Base-by-base conservation (phyloP, 345 rosid species). In the Combretum micranthum region DNA sequence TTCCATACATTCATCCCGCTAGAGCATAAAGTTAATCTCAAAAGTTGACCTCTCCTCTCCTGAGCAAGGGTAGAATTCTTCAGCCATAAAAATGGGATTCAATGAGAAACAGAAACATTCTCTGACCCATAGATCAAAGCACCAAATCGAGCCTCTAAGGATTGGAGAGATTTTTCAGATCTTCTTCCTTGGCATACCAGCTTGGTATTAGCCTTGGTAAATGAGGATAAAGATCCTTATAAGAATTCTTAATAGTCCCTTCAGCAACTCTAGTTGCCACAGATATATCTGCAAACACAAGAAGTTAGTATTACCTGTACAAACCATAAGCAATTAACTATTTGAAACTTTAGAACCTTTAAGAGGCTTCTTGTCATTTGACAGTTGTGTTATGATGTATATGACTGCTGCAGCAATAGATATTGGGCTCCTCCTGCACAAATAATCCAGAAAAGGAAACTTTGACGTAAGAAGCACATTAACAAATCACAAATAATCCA, bases 351-450 rank as follows among this genome's bases (percentile, higher is more conserved):
- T 69, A 63, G 56, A 54, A 74, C 80, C 82, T 80, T 72, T 80
- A 44, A 77, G 76, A 20, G 69, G 69, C 48, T 75, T 80, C 57
- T 71, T 67, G 55, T 80, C 80, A 39, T 52, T 71, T 42, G 80
- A 56, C 18, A 80, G 69, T 56, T 63, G 71, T 53, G 82, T 77
- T 53, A 80, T 80, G 60, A 77, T 72, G 72, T 69, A 74, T 46
- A 80, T 80, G 42, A 77, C 72, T 37, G 80, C 85, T 4, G 82
- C 85, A 18, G 85, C 82, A 13, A 77, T 60, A 3, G 85, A 80
- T 69, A 80, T 80, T 12, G 82, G 85, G 66, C 85, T 80, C 71
- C 85, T 72, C 74, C 85, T 80, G 80, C 60, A 54, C 22, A 50
- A 53, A 56, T 43, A 68, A 14, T 26, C 15, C 39, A 47, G 39